These are phyloP conservation scores for Xylariales sp. DNA, from an alignment of 2,329 filamentous ascomycete genomes.

Conservation along the genomic window DNA sequence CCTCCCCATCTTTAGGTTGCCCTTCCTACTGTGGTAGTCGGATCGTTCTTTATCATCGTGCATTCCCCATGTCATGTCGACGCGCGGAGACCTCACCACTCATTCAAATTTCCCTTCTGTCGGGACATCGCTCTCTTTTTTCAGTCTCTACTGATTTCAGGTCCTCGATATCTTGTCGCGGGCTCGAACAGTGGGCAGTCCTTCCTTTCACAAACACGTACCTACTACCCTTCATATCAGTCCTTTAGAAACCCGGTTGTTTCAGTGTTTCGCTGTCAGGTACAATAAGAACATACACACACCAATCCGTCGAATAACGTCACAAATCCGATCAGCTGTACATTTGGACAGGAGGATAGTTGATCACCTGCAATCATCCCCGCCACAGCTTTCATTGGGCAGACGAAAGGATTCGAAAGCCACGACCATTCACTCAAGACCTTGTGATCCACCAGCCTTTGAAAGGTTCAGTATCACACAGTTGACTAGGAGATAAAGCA, in stretches of 20 bases:
- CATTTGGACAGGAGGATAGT: constrained; percentile 3
- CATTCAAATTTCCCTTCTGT: constrained; percentile 4
- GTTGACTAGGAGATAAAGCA: neutral
- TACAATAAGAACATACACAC: constrained; percentile 11
- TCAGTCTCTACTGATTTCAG: constrained; percentile 16
- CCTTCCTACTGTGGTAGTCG: neutral
- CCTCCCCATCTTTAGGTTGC: no score
- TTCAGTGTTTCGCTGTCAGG: constrained; percentile 25
- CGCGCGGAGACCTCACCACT: no score
- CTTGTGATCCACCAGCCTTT: constrained; percentile 7
- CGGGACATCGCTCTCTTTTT: constrained; percentile 6
- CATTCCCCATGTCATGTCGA: no score
- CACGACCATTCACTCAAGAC: constrained; percentile 4
- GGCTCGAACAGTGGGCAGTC: constrained; percentile 9
- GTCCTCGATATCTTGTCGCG: constrained; percentile 9
- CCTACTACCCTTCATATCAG: constrained; percentile 17
- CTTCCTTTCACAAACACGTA: constrained; percentile 13
- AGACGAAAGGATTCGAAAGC: neutral
- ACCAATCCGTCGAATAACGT: neutral
- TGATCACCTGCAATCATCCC: constrained; percentile 6
- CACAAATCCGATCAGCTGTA: constrained; percentile 8
- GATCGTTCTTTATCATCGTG: constrained; percentile 6
- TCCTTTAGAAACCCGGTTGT: constrained; percentile 28
- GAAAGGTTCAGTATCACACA: constrained; percentile 7
- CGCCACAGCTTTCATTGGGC: neutral